These are phyloP conservation scores for Trichoderma brevicompactum DNA, from an alignment of 2,329 filamentous ascomycete genomes.

Conservation along the genomic window DNA sequence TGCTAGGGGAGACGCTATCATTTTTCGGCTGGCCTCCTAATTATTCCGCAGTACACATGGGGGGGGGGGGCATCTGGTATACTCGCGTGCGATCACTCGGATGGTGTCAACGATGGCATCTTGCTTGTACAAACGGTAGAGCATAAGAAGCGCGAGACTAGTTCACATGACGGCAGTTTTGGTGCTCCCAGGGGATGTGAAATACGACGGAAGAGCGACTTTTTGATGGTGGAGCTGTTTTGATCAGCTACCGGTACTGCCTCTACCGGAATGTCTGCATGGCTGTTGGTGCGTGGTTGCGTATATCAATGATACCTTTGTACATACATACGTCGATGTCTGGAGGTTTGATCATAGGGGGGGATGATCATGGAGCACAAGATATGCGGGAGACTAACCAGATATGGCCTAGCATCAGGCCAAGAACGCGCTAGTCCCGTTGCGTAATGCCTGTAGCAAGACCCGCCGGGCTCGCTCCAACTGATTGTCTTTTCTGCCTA, in stretches of 20 bases:
- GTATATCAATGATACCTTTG: neutral
- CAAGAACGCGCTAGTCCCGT: conserved; percentile 15
- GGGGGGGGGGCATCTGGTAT: neutral
- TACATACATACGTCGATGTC: neutral
- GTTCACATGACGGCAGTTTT: conserved; percentile 27
- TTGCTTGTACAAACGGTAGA: neutral
- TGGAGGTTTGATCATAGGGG: conserved; percentile 16
- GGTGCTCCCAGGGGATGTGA: conserved; percentile 1
- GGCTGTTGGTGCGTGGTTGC: neutral
- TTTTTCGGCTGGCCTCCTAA: conserved; percentile 3
- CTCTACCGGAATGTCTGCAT: conserved; percentile 2
- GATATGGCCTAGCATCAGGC: neutral
- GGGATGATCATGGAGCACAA: conserved; percentile 18
- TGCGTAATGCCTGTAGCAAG: conserved; percentile 10
- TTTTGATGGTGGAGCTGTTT: conserved; percentile 13
- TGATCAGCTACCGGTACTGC: conserved; percentile 19
- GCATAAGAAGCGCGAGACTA: conserved; percentile 17
- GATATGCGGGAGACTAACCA: conserved; percentile 16
- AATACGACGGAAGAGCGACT: conserved; percentile 21
- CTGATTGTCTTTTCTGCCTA: conserved; percentile 6
- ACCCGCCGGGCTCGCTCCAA: conserved; percentile 2
- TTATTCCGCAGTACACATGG: conserved; percentile 9
- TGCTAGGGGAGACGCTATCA: conserved; percentile 9
- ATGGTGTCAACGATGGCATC: conserved; percentile 9
- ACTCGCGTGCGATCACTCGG: neutral